Evolutionary conservation across 306 rosid species (phyloP), one percentile per base, ranked within the genome.

Genomic region (Cotoneaster glaucophyllus): DNA sequence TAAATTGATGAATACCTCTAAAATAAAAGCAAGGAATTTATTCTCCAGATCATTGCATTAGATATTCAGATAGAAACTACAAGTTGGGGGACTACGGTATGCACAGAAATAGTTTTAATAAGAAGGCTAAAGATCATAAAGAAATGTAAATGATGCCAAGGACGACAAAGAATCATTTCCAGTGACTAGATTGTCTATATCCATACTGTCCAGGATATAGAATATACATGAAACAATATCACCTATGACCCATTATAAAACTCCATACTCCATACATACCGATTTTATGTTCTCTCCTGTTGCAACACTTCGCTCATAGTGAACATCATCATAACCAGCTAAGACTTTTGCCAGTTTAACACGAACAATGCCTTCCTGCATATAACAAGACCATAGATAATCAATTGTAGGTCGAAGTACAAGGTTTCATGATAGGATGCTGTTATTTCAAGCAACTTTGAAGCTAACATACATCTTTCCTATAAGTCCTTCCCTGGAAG

Each of bases 351-450:
- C 92, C 75, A 96, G 87, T 85, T 86, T 92, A 81, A 84, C 96
- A 22, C 98, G 96, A 71, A 92, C 84, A 78, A 96, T 82, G 83
- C 99, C 99, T 83, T 96, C 93, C 99, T 92, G 88, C 80, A 85
- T 84, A 80, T 6, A 77, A 82, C 52, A 76, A 15, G 74, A 70
- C 69, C 62, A 69, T 68, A 56, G 67, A 53, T 44, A 61, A 70
- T 83, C 80, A 85, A 75, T 37, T 64, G 41, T 43, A 8, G 71
- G 25, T 70, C 68, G 59, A 37, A 64, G 31, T 17, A 32, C 2
- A 75, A 34, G 68, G 41, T 39, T 54, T 72, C 48, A 56, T 73
- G 78, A 75, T 69, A 34, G 32, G 63, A 71, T 34, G 34, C 9
- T 59, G 26, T 12, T 31, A 32, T 72, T 54, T 56, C 7, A 78